Conservation (phyloP, 1,139 yeast genomes). For the Pichiaceae sp. region DNA sequence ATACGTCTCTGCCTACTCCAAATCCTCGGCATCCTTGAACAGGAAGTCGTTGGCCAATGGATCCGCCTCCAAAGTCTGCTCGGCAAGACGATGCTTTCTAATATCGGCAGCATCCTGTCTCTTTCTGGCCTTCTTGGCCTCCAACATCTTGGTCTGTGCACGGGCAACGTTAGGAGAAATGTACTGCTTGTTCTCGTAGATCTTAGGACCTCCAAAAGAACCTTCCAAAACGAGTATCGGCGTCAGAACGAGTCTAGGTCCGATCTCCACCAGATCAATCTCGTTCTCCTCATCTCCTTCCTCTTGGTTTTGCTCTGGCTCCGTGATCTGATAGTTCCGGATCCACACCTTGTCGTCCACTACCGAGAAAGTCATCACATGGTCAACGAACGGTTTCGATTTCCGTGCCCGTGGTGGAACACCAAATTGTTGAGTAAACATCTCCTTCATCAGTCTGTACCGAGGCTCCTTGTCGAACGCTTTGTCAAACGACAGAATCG, state of each 20-base stretch:
- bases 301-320: conserved; percentile 51
- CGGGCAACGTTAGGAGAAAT: conserved; percentile 94
- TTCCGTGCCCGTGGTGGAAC: conserved; percentile 96
- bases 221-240: conserved; percentile 91
- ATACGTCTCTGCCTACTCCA: no score
- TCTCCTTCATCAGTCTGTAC: conserved; percentile 68
- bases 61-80: conserved; percentile 65
- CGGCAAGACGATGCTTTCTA: conserved; percentile 69
- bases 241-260: conserved; percentile 93
- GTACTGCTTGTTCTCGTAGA: conserved; percentile 92
- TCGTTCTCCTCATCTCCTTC: conserved; percentile 28
- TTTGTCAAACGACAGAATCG: conserved; percentile 83
- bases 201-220: conserved; percentile 96
- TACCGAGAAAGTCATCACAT: conserved; percentile 84
- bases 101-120: conserved; percentile 77
- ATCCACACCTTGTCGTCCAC: conserved; percentile 95
- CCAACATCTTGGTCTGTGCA: conserved; percentile 75
- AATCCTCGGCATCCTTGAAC: conserved; percentile 37
- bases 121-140: conserved; percentile 70
- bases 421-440: conserved; percentile 82
- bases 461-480: conserved; percentile 62
- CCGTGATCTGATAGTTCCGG: conserved; percentile 88
- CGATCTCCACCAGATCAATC: conserved; percentile 74
- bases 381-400: conserved; percentile 91
- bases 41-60: conserved; percentile 77